phyloP scores from a whole-genome alignment of 2,329 filamentous ascomycete genomes.

The Diaporthe sp. region DNA sequence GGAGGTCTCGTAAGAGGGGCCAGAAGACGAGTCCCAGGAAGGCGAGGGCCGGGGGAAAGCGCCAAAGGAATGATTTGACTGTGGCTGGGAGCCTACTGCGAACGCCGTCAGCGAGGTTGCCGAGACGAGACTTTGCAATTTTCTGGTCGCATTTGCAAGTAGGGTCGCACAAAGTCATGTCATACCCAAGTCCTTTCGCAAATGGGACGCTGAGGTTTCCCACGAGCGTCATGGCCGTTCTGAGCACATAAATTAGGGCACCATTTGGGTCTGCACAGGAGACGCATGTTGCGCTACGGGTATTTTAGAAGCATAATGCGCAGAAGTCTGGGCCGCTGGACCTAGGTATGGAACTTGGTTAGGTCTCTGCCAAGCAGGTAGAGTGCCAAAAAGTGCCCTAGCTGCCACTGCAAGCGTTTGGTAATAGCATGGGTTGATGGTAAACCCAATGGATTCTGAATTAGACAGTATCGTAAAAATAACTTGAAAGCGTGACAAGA shows the following conservation, averaged over 20 bases:
- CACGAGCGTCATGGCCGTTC: background rate
- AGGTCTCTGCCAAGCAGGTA: background rate
- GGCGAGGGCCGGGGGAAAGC: background rate
- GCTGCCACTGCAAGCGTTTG: background rate
- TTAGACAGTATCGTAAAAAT: background rate
- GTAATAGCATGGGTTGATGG: background rate
- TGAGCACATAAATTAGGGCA: background rate
- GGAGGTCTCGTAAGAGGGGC: slow-evolving; percentile 61
- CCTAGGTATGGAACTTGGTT: background rate
- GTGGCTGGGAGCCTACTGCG: background rate
- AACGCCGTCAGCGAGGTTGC: background rate
- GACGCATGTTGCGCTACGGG: background rate
- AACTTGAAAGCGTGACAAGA: background rate
- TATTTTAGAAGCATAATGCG: background rate
- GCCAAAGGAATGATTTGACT: background rate
- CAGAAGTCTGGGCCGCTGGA: background rate
- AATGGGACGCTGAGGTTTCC: background rate
- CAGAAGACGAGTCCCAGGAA: background rate
- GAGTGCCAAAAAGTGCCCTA: background rate
- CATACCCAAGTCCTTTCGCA: background rate
- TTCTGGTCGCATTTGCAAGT: background rate
- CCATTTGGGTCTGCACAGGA: background rate
- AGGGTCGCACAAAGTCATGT: background rate
- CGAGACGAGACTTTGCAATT: background rate
- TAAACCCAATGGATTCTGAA: background rate